Evolutionary conservation across 1,284 basidiomycete genomes (phyloP).

Genomic region (Melampsora americana): DNA sequence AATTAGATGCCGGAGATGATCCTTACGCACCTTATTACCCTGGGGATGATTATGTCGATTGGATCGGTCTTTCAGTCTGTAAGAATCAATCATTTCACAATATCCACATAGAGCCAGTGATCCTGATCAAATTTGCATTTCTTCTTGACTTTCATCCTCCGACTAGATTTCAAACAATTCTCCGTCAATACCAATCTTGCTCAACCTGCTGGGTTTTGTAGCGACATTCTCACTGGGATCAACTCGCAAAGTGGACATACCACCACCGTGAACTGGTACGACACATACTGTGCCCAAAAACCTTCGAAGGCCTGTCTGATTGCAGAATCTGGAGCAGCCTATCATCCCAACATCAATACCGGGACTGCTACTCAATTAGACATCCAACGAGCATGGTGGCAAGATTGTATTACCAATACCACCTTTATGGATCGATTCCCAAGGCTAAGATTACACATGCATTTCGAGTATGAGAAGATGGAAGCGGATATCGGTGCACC

Average conservation of each 20-base stretch:
- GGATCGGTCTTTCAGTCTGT: slow-evolving; percentile 50
- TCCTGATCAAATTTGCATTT: neutral
- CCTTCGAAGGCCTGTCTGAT: slow-evolving; percentile 43
- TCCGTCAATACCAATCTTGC: slow-evolving; percentile 22
- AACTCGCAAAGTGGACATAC: slow-evolving; percentile 4
- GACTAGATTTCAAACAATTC: slow-evolving; percentile 37
- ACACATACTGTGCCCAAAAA: slow-evolving; percentile 23
- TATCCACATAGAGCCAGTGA: no score
- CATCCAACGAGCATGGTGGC: slow-evolving; percentile 46
- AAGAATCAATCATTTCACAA: no score
- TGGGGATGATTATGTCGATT: slow-evolving; percentile 52
- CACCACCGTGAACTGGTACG: slow-evolving; percentile 16
- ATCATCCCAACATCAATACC: slow-evolving; percentile 48
- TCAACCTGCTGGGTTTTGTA: slow-evolving; percentile 35
- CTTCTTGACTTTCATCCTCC: neutral
- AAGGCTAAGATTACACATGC: slow-evolving; percentile 44
- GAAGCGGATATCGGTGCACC: slow-evolving; percentile 32
- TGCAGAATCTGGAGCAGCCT: slow-evolving; percentile 51
- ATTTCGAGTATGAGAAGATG: slow-evolving; percentile 45
- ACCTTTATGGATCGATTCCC: slow-evolving; percentile 43
- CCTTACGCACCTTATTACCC: slow-evolving; percentile 51
- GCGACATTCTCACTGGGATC: slow-evolving; percentile 22
- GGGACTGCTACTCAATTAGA: slow-evolving; percentile 46
- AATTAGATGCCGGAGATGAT: slow-evolving; percentile 48
- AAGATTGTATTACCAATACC: slow-evolving; percentile 34